Base-by-base conservation (phyloP, 495 filamentous ascomycete genomes). In the Hyaloscypha variabilis region DNA sequence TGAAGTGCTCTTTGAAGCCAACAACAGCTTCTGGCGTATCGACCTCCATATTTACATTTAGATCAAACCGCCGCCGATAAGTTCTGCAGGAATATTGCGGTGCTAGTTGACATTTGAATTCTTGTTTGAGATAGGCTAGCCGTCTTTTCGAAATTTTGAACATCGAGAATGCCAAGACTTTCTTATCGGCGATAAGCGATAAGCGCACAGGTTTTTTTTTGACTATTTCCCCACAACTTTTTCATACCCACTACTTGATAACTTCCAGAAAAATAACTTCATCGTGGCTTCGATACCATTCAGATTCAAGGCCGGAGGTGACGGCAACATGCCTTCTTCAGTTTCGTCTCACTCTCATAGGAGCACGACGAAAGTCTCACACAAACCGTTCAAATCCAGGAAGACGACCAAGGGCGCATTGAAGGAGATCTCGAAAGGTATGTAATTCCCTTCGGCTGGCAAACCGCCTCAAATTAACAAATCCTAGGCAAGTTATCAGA, bases 381-480 rank as follows among this genome's bases (percentile, higher is more conserved):
- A 97, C 77, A 99, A 99, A 79, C 69, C 89, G 8, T 99, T 92
- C 85, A 99, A 99, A 77, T 90, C 90, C 39, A 85, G 88, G 67
- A 91, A 97, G 81, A 85, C 94, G 6, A 94, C 92, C 52, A 99
- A 98, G 75, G 87, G 90, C 62, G 83, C 90, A 28, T 74, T 97
- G 65, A 92, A 93, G 69, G 88, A 97, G 39, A 79, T 86, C 64
- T 84, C 86, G 13, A 97, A 97, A 80, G 95, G 92, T 93, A 79
- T 60, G 72, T 34, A n/a, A 65, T n/a, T 21, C 13, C 21, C 30
- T 46, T 25, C 11, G n/a, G 19, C 6, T 60, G 2, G 34, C 29
- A 21, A 39, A 17, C 60, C 17, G 4, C 8, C 14, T 49, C 60
- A 26, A n/a, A 21, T 50, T 67, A 56, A 64, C 51, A 24, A 3